Percentiles rank a stretch among this genome's conserved stretches.
These are phyloP conservation scores for Penicillium tannophilum DNA, from an alignment of 495 filamentous ascomycete species.

Conservation along the genomic window DNA sequence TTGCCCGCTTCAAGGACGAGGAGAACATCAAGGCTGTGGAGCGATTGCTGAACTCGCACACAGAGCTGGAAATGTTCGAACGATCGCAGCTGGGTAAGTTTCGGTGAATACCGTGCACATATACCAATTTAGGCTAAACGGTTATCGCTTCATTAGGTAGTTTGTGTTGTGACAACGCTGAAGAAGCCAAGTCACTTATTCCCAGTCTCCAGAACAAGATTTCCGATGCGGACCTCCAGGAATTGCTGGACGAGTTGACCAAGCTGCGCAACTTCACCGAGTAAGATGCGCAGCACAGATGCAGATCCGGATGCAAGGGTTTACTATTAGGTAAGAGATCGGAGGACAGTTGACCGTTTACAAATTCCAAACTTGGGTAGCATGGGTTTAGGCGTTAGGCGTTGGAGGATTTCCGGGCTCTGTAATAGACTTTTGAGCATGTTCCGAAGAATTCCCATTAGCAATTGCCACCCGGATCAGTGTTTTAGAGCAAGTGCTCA, in stretches of 20 bases:
- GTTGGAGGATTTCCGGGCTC: conserved; percentile 19
- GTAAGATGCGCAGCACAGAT: conserved; percentile 21
- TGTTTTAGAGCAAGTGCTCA: conserved; percentile 11
- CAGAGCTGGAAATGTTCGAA: conserved; percentile 87
- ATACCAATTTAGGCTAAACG: not conserved
- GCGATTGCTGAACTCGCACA: conserved; percentile 71
- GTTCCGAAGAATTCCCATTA: conserved; percentile 4
- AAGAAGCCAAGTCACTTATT: conserved; percentile 96
- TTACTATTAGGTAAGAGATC: conserved; percentile 9
- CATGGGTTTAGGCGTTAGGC: conserved; percentile 15
- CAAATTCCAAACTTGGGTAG: conserved; percentile 1
- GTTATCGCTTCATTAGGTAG: conserved; percentile 57
- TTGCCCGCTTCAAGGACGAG: conserved; percentile 91
- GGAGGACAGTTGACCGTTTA: conserved; percentile 7
- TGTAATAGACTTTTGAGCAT: conserved; percentile 2
- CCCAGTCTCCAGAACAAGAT: conserved; percentile 89
- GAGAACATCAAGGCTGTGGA: conserved; percentile 94
- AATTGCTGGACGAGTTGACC: conserved; percentile 85
- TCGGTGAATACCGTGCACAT: not conserved
- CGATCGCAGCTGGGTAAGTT: conserved; percentile 82
- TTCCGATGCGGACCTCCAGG: conserved; percentile 79
- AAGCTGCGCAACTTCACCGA: conserved; percentile 67
- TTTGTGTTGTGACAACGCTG: conserved; percentile 85
- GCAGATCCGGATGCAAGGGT: not conserved
- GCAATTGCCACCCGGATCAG: conserved; percentile 5